These are phyloP conservation scores for Acanthamoeba lenticulata DNA, from an alignment of 208 protist species.

Conservation along the genomic window DNA sequence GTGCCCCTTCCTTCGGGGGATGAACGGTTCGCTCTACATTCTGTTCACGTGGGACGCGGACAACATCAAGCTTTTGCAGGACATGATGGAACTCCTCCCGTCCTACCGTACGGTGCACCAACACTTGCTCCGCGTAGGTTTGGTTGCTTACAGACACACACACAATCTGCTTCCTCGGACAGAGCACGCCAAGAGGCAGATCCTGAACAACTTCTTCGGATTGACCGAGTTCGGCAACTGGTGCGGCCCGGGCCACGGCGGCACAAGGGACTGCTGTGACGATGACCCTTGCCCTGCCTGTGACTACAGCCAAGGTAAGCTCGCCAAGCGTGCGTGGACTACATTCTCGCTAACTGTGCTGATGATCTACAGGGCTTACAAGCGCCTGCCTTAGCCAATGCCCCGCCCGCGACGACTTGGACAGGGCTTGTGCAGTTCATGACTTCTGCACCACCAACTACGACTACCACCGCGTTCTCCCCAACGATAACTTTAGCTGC, in stretches of 20 bases:
- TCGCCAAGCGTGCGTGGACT: not conserved
- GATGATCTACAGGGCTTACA: not conserved
- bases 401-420: not conserved
- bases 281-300: not conserved
- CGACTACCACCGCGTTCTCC: not conserved
- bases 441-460: not conserved
- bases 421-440: not conserved
- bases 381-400: not conserved
- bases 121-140: too few species aligned
- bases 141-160: not conserved
- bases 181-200: not conserved
- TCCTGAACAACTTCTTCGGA: slow-evolving; percentile 15
- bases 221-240: slow-evolving; percentile 47
- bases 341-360: not conserved
- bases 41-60: not conserved
- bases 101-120: not conserved
- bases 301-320: not conserved
- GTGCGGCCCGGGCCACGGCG: slow-evolving; percentile 35
- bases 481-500: not conserved
- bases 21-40: slow-evolving; percentile 7
- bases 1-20: not conserved
- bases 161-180: not conserved
- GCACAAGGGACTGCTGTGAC: slow-evolving; percentile 15
- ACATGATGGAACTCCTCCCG: not conserved
- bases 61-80: not conserved